These are phyloP conservation scores for Chaetoceros muelleri DNA, from an alignment of 108 stramenopile species.

Conservation along the genomic window DNA sequence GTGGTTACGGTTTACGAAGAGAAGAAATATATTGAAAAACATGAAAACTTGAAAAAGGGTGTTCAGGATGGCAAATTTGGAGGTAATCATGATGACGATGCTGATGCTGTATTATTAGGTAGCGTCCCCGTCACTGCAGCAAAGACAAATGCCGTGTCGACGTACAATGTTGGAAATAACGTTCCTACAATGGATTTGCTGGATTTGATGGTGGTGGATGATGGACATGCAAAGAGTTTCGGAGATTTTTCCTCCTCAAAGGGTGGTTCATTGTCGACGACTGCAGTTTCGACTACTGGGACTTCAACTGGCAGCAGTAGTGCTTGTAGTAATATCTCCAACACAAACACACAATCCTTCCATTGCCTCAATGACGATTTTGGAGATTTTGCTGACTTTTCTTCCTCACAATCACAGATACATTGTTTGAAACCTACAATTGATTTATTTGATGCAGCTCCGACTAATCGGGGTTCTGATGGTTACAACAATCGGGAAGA, in stretches of 20 bases:
- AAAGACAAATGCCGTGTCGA: neutral
- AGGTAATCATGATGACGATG: neutral
- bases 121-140: neutral
- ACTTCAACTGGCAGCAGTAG: too few relatives aligned
- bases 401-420: too few relatives aligned
- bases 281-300: too few relatives aligned
- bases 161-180: conserved; percentile 1
- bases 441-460: too few relatives aligned
- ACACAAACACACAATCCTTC: neutral
- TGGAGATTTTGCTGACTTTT: too few relatives aligned
- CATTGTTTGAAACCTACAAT: too few relatives aligned
- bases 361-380: conserved; percentile 3
- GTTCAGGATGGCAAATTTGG: neutral
- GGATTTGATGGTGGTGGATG: conserved; percentile 35
- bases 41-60: neutral
- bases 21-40: conserved; percentile 56
- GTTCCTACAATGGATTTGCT: conserved; percentile 42
- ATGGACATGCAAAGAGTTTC: conserved; percentile 8
- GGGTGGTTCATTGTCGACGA: too few relatives aligned
- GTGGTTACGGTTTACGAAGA: conserved; percentile 71
- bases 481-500: too few relatives aligned
- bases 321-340: too few relatives aligned
- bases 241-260: too few relatives aligned
- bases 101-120: neutral
- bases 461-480: too few relatives aligned